Base-by-base conservation (phyloP, 345 rosid species). In the Aquilaria yunnanensis region DNA sequence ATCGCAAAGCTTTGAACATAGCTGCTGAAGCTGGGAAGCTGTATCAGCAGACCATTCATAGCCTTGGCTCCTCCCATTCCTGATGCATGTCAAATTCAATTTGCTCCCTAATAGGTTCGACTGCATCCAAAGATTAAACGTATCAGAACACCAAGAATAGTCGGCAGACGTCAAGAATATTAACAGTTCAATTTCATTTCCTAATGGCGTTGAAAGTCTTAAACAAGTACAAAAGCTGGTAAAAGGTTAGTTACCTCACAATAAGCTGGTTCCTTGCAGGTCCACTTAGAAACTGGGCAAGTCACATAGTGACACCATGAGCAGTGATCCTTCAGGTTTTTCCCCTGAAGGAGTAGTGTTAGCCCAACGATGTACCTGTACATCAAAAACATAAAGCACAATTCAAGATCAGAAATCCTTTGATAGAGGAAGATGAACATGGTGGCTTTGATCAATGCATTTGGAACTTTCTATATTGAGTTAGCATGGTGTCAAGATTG, bases 271-370 rank as follows among this genome's bases (percentile, higher is more conserved):
- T 55, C 70, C 56, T 77, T 84, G 85, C 99, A 91, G 72, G 76
- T 85, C 96, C 99, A 87, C 51, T 73, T 73, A 0, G 89, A 81
- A n/a, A 90, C 83, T 13, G 99, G 96, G 55, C 99, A 95, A 54
- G 84, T 87, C 74, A 95, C 66, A 59, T 86, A 82, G 73, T 83
- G 97, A 67, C 97, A 95, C 97, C 96, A 89, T 1, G 90, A 76
- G 80, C 97, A 95, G 52, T 78, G 78, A 32, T 85, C 72, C 50
- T 85, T 95, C 71, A 88, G 67, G 77, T 89, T 76, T 47, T 62
- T 75, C 14, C 94, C 97, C 54, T 60, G 77, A 58, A 83, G 75
- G 68, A 95, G 87, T 75, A 81, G 70, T 51, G 87, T 71, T 66
- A 89, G 74, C 48, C 92, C 92, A 32, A 63, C 41, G 0, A 83